phyloP scores from a whole-genome alignment of 2,329 filamentous ascomycete species.

The Pochonia chlamydosporia region DNA sequence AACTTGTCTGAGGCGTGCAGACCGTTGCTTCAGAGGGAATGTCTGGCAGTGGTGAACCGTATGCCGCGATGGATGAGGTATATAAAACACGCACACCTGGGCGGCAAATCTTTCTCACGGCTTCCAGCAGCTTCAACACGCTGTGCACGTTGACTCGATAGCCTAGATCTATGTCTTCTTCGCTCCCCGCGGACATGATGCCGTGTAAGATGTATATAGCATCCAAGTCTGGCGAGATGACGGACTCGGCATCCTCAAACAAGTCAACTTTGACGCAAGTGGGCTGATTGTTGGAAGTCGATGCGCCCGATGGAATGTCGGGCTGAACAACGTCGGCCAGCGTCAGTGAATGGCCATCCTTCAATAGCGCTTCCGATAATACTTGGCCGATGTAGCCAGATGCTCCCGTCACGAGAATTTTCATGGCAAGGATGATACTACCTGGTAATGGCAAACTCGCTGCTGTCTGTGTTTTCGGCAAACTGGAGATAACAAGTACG shows the following conservation, averaged over 20 bases:
- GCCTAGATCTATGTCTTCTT: conserved; percentile 49
- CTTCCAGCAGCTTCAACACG: conserved; percentile 46
- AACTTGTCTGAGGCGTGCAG: conserved; percentile 51
- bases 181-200: conserved; percentile 57
- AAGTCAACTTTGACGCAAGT: conserved; percentile 20
- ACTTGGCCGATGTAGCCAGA: conserved; percentile 61
- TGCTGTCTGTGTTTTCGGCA: too few relatives aligned
- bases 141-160: conserved; percentile 53
- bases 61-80: conserved; percentile 53
- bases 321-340: conserved; percentile 53
- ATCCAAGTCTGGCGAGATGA: conserved; percentile 25
- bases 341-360: conserved; percentile 36
- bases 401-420: conserved; percentile 58
- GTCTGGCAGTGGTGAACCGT: conserved; percentile 42
- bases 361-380: conserved; percentile 49
- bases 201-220: conserved; percentile 54
- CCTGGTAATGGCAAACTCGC: too few relatives aligned
- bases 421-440: conserved; percentile 8
- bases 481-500: too few relatives aligned
- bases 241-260: conserved; percentile 10
- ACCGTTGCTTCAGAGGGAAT: conserved; percentile 35
- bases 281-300: conserved; percentile 21
- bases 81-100: conserved; percentile 50
- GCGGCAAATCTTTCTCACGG: conserved; percentile 33
- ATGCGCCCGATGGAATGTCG: conserved; percentile 34